phyloP scores from a whole-genome alignment of 179 eudicot genomes.

The Beta corolliflora region DNA sequence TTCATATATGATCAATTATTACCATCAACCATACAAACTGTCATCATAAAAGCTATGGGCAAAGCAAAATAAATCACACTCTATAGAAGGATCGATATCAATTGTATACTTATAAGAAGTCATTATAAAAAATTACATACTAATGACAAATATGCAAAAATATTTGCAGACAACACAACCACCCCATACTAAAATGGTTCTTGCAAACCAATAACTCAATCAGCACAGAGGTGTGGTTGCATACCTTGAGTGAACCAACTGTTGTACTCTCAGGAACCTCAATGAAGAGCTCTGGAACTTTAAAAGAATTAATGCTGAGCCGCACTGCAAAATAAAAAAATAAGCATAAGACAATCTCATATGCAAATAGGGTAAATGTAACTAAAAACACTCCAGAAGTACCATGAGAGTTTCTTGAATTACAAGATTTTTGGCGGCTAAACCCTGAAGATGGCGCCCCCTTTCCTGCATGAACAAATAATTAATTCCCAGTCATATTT shows the following conservation, averaged over 20 bases:
- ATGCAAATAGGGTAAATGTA: background rate
- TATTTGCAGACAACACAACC: background rate
- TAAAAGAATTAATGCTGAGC: constrained; percentile 88
- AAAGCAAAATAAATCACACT: background rate
- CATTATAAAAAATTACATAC: background rate
- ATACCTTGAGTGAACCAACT: constrained; percentile 91
- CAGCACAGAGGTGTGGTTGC: background rate
- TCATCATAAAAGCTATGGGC: background rate
- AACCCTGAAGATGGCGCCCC: constrained; percentile 44
- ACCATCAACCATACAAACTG: constrained; percentile 9
- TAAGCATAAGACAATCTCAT: background rate
- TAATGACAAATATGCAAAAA: background rate
- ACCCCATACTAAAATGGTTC: background rate
- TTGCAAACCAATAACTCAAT: background rate
- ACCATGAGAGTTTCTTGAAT: constrained; percentile 65
- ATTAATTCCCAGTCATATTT: constrained; percentile 3
- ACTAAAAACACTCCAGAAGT: constrained; percentile 9
- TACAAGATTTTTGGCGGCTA: constrained; percentile 43
- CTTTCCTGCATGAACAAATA: constrained; percentile 42
- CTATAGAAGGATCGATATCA: background rate
- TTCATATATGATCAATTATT: background rate
- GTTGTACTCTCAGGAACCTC: constrained; percentile 93
- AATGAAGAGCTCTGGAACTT: constrained; percentile 87
- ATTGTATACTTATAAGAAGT: background rate
- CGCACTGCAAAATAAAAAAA: constrained; percentile 57